Conservation (phyloP, 345 rosid genomes). For the Sisymbrium irio region DNA sequence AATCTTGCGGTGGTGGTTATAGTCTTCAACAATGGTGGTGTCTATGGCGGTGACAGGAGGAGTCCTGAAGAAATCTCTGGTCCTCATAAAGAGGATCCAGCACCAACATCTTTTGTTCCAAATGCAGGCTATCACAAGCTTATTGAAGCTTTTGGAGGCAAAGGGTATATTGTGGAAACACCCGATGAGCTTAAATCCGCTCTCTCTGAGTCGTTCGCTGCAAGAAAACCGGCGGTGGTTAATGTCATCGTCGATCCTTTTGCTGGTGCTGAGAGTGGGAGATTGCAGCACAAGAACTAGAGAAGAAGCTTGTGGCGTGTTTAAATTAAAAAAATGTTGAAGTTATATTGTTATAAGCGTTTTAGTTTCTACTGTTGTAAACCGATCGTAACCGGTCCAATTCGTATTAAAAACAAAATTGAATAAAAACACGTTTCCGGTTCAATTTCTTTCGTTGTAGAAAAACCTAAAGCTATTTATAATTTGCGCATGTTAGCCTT, state of each 20-base stretch:
- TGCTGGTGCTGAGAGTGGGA: slow-evolving; percentile 97
- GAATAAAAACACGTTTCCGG: slow-evolving; percentile 20
- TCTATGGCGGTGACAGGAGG: slow-evolving; percentile 95
- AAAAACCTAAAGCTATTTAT: slow-evolving; percentile 14
- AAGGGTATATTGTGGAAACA: slow-evolving; percentile 81
- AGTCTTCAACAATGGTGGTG: slow-evolving; percentile 97
- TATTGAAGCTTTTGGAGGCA: slow-evolving; percentile 92
- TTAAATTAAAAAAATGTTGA: not conserved
- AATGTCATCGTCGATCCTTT: slow-evolving; percentile 80
- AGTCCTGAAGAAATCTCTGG: slow-evolving; percentile 76
- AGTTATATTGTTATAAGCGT: not conserved
- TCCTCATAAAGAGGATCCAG: slow-evolving; percentile 87
- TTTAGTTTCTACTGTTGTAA: not conserved
- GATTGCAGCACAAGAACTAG: slow-evolving; percentile 94
- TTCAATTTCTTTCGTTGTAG: not conserved
- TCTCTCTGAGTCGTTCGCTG: slow-evolving; percentile 69
- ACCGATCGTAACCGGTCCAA: not conserved
- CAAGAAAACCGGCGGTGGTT: slow-evolving; percentile 77
- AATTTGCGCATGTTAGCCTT: not conserved
- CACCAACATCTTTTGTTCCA: slow-evolving; percentile 95
- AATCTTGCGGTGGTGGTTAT: slow-evolving; percentile 86
- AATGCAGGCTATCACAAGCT: slow-evolving; percentile 77
- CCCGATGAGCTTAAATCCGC: slow-evolving; percentile 79
- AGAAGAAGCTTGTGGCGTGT: slow-evolving; percentile 26
- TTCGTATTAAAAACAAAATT: not conserved